Conservation (phyloP, 768 basidiomycete genomes). For the Saitozyma podzolica region DNA sequence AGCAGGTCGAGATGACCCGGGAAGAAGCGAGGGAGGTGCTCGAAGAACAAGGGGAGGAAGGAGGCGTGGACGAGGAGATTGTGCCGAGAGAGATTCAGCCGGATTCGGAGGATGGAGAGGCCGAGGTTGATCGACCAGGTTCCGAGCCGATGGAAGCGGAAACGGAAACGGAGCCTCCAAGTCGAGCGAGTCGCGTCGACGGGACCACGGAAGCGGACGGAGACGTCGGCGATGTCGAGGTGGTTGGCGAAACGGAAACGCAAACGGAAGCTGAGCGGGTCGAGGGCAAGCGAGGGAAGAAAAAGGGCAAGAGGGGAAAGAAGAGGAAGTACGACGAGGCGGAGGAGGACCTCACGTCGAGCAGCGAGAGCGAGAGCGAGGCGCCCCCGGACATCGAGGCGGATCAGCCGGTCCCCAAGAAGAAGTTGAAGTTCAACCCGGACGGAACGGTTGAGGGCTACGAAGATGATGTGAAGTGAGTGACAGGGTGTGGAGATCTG, state of each 20-base stretch:
- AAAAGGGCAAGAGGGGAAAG: slow-evolving; percentile 48
- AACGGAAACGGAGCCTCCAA: slow-evolving; percentile 7
- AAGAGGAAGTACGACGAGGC: slow-evolving; percentile 55
- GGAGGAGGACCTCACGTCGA: slow-evolving; percentile 54
- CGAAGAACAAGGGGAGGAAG: slow-evolving; percentile 20
- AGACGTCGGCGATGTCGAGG: not conserved
- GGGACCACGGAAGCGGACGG: not conserved
- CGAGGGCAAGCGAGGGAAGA: not conserved
- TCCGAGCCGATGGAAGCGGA: slow-evolving; percentile 52
- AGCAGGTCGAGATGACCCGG: slow-evolving; percentile 28
- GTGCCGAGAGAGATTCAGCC: slow-evolving; percentile 10
- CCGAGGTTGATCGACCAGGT: slow-evolving; percentile 24
- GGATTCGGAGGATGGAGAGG: slow-evolving; percentile 17
- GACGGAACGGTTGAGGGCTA: slow-evolving; percentile 90
- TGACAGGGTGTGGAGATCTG: not conserved
- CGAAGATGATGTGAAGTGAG: slow-evolving; percentile 86
- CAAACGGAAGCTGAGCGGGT: slow-evolving; percentile 4
- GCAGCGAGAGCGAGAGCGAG: slow-evolving; percentile 45
- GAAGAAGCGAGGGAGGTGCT: slow-evolving; percentile 21
- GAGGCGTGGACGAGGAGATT: slow-evolving; percentile 17
- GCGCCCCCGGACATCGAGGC: slow-evolving; percentile 49
- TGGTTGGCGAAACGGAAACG: not conserved
- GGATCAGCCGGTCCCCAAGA: slow-evolving; percentile 53
- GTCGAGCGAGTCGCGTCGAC: not conserved
- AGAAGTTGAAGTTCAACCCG: slow-evolving; percentile 73